phyloP scores from a whole-genome alignment of 805 yeast species.

The Candida suzukii region DNA sequence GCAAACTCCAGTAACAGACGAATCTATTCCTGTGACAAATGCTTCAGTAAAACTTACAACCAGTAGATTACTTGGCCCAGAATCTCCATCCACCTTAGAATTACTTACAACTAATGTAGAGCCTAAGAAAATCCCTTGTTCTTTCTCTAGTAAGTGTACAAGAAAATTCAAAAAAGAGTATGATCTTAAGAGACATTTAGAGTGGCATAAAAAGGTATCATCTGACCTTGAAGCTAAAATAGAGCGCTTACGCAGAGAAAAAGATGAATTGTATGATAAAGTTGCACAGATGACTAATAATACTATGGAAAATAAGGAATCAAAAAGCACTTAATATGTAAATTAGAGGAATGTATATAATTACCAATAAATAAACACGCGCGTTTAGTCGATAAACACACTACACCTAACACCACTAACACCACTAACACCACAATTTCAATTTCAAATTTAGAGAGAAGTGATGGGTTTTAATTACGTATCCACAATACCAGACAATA shows the following conservation, averaged over 20 bases:
- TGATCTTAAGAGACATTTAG: constrained; percentile 43
- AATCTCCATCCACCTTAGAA: constrained; percentile 22
- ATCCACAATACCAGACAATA: too few species aligned
- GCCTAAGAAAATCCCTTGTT: constrained; percentile 34
- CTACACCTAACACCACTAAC: too few species aligned
- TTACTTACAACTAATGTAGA: constrained; percentile 31
- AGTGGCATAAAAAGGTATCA: constrained; percentile 38
- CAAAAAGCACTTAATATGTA: too few species aligned
- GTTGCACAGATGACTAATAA: neutral
- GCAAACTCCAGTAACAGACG: constrained; percentile 9
- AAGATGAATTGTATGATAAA: neutral
- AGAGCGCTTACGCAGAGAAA: constrained; percentile 2
- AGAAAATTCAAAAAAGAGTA: constrained; percentile 44
- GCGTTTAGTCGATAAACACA: too few species aligned
- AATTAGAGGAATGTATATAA: too few species aligned
- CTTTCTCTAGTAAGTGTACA: constrained; percentile 38
- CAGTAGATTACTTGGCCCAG: constrained; percentile 16
- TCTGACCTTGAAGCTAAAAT: constrained; percentile 9
- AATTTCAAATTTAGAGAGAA: too few species aligned
- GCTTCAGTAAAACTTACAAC: neutral
- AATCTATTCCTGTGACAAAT: constrained; percentile 16
- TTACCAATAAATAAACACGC: too few species aligned
- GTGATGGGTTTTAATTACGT: too few species aligned
- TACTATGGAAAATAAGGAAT: neutral
- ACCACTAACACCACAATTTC: too few species aligned